Evolutionary conservation across 148 eudicot genomes (phyloP).

Genomic region (Cornus florida): DNA sequence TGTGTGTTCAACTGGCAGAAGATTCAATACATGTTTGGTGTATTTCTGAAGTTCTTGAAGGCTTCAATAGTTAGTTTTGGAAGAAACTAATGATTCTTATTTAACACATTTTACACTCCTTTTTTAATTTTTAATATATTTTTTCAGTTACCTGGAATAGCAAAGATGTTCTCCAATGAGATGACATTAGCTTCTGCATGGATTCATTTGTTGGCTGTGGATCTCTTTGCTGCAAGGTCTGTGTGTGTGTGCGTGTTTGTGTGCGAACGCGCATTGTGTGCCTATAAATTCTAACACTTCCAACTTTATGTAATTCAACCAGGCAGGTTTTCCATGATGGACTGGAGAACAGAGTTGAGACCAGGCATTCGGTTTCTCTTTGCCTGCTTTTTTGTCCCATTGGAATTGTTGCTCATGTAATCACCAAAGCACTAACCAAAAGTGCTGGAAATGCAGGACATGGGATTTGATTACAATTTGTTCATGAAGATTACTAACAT

Average conservation of each 20-base stretch:
- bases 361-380: slow-evolving; percentile 89
- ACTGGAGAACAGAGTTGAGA: slow-evolving; percentile 67
- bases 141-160: slow-evolving; percentile 70
- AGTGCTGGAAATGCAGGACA: slow-evolving; percentile 17
- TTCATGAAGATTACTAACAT: background rate
- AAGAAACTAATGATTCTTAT: background rate
- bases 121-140: too few species aligned
- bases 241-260: background rate
- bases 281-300: background rate
- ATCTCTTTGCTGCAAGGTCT: slow-evolving; percentile 94
- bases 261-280: background rate
- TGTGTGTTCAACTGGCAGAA: slow-evolving; percentile 16
- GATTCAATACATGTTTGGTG: background rate
- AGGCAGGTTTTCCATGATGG: slow-evolving; percentile 87
- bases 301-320: slow-evolving; percentile 18
- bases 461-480: background rate
- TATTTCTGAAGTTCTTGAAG: background rate
- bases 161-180: slow-evolving; percentile 86
- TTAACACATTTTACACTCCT: background rate
- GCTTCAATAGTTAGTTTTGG: background rate
- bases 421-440: slow-evolving; percentile 57
- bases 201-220: slow-evolving; percentile 84
- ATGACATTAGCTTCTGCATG: slow-evolving; percentile 96
- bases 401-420: slow-evolving; percentile 69
- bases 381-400: slow-evolving; percentile 86